Evolutionary conservation across 345 rosid species (phyloP).

Genomic region (Aquilaria sinensis): DNA sequence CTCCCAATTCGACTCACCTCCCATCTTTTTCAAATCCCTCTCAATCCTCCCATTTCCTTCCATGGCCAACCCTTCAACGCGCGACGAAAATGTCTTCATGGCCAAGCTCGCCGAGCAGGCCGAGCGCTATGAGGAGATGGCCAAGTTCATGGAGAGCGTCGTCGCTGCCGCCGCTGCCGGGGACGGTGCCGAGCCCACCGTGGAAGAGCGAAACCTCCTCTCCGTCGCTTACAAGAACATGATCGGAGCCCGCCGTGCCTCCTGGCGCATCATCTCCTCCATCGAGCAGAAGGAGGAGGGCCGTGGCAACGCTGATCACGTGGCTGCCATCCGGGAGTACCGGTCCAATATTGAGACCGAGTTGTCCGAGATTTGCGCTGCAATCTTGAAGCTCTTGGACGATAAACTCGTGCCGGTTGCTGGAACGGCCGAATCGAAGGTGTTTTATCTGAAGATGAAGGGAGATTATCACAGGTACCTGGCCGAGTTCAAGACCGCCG

Average conservation of each 20-base stretch:
- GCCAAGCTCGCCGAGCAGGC: constrained; percentile 75
- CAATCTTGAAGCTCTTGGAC: constrained; percentile 12
- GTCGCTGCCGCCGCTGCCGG: constrained; percentile 30
- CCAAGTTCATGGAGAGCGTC: constrained; percentile 57
- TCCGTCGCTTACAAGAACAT: constrained; percentile 73
- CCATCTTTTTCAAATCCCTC: neutral
- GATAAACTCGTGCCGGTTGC: constrained; percentile 14
- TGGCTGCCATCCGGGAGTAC: constrained; percentile 13
- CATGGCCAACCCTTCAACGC: constrained; percentile 15
- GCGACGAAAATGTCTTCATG: constrained; percentile 31
- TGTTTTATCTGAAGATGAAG: constrained; percentile 18
- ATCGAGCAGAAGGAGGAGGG: constrained; percentile 64
- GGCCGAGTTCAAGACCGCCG: constrained; percentile 19
- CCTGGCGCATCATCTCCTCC: constrained; percentile 61
- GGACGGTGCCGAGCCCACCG: constrained; percentile 29
- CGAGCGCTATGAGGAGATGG: constrained; percentile 74
- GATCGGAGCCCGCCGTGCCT: constrained; percentile 61
- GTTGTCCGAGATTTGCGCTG: constrained; percentile 19
- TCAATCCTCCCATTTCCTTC: neutral
- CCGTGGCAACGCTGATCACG: constrained; percentile 17
- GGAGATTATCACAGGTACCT: constrained; percentile 18
- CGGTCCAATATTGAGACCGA: constrained; percentile 16
- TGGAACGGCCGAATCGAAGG: constrained; percentile 13
- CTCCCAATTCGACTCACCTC: too few relatives aligned
- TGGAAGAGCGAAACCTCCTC: constrained; percentile 60